Conservation (phyloP, 2,329 filamentous ascomycete species). For the Cladophialophora yegresii region DNA sequence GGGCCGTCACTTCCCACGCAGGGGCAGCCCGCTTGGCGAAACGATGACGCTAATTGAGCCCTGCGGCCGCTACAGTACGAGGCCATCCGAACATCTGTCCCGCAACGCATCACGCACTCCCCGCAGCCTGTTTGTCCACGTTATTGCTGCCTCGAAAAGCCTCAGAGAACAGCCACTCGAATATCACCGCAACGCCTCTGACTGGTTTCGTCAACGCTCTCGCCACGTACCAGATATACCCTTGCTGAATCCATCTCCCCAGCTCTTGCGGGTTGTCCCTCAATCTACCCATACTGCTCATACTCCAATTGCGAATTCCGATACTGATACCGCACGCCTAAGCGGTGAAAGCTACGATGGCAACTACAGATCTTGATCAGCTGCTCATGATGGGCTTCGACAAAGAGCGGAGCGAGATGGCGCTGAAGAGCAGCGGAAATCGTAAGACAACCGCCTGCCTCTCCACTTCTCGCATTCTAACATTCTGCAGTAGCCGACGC, state of each 20-base stretch:
- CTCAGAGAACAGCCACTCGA: background rate
- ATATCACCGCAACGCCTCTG: background rate
- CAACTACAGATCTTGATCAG: conserved; percentile 58
- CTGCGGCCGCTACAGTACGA: background rate
- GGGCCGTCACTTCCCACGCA: background rate
- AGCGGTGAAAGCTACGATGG: conserved; percentile 23
- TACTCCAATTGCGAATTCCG: background rate
- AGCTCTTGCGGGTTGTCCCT: background rate
- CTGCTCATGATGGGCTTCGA: conserved; percentile 77
- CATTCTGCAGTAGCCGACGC: conserved; percentile 71
- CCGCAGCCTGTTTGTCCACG: conserved; percentile 6
- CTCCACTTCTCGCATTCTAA: conserved; percentile 2
- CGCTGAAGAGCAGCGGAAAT: conserved; percentile 78
- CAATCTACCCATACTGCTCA: background rate
- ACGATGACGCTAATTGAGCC: background rate
- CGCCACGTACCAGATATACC: background rate
- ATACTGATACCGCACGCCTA: background rate
- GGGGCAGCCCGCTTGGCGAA: background rate
- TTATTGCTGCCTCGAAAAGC: conserved; percentile 1
- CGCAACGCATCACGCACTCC: conserved; percentile 2
- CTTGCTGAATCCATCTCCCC: background rate
- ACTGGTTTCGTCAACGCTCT: background rate
- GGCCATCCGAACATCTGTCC: background rate
- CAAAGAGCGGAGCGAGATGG: conserved; percentile 75
- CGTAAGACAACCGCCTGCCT: conserved; percentile 56